Evolutionary conservation across 441 rosid species (phyloP).

Genomic region (Oxalis stricta): DNA sequence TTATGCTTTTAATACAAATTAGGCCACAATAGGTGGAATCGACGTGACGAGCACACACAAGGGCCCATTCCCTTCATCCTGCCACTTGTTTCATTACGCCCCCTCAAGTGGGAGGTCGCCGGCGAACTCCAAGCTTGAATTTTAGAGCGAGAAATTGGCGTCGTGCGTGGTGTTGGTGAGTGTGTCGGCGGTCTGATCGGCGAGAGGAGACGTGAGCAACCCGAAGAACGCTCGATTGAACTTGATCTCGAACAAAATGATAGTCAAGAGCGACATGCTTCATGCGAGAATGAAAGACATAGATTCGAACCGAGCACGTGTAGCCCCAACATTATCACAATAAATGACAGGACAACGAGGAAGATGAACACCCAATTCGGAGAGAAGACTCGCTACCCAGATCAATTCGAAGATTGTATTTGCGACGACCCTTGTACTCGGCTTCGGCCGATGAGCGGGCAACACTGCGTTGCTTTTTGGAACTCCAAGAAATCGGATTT

Average conservation of each 20-base stretch:
- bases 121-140: no score
- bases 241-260: conserved; percentile 1
- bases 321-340: no score
- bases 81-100: no score
- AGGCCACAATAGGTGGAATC: no score
- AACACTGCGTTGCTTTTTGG: background rate
- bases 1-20: no score
- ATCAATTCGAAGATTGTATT: background rate
- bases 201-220: background rate
- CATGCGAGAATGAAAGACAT: background rate
- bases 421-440: background rate
- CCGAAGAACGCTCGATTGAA: background rate
- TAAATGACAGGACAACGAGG: background rate
- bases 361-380: background rate
- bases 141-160: no score
- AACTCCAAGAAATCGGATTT: background rate
- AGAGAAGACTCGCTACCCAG: background rate
- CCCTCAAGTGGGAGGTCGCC: no score
- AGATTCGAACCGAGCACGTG: background rate
- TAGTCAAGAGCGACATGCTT: background rate
- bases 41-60: no score
- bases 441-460: background rate
- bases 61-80: no score
- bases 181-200: background rate
- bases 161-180: no score